phyloP scores from a whole-genome alignment of 2,329 filamentous ascomycete species.

The Cercospora janseana region DNA sequence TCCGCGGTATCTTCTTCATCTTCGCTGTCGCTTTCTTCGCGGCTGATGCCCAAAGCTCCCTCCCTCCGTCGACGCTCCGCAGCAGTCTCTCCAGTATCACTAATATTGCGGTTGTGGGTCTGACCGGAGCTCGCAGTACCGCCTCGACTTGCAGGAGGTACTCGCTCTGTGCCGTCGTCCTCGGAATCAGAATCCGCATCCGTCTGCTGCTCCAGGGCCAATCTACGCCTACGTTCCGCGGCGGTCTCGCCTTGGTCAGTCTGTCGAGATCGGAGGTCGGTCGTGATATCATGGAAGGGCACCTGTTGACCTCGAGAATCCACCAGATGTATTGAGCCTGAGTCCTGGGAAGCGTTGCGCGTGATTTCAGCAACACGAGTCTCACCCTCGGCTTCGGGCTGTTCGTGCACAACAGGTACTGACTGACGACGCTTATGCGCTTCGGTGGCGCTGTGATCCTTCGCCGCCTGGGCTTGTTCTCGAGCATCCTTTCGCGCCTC shows the following conservation, averaged over 20 bases:
- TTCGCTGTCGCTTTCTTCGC: conserved; percentile 50
- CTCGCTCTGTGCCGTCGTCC: conserved; percentile 41
- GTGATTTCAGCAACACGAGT: conserved; percentile 28
- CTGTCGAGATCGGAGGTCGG: conserved; percentile 28
- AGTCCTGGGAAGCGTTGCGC: conserved; percentile 43
- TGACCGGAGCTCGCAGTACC: conserved; percentile 12
- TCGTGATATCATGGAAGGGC: conserved; percentile 48
- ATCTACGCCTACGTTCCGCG: conserved; percentile 46
- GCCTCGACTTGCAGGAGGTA: conserved; percentile 31
- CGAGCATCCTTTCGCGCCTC: conserved; percentile 46
- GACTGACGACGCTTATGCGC: conserved; percentile 12
- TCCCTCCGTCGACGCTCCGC: conserved; percentile 72
- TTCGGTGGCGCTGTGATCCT: conserved; percentile 5
- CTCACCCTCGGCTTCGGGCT: conserved; percentile 22
- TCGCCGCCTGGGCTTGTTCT: conserved; percentile 30
- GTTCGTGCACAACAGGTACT: conserved; percentile 29
- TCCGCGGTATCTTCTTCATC: conserved; percentile 39
- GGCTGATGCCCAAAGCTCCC: conserved; percentile 65
- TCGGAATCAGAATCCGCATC: conserved; percentile 38
- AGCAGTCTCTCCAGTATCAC: conserved; percentile 63
- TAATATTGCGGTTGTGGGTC: conserved; percentile 24
- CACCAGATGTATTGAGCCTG: conserved; percentile 45
- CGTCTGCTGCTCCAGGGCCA: conserved; percentile 33
- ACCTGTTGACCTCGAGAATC: conserved; percentile 48
- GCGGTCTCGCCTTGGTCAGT: conserved; percentile 35